Evolutionary conservation across 179 eudicot genomes (phyloP).

Genomic region (Monotropa hypopitys): DNA sequence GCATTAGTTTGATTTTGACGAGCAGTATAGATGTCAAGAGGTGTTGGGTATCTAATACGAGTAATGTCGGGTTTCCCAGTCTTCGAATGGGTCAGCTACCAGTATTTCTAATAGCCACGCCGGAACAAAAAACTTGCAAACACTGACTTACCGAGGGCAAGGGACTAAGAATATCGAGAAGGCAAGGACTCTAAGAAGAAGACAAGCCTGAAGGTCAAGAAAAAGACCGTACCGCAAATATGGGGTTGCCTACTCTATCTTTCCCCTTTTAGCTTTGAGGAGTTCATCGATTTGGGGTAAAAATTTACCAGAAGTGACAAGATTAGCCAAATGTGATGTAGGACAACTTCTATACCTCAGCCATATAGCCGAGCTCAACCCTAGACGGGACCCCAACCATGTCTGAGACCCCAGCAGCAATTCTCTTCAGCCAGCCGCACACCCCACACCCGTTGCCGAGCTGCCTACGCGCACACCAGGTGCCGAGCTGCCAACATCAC

Average conservation of each 20-base stretch:
- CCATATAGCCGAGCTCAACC: no score
- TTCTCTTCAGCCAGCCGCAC: no score
- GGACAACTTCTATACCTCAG: no score
- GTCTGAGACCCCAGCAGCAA: no score
- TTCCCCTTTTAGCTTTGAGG: neutral
- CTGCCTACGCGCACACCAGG: no score
- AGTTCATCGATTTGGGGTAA: neutral
- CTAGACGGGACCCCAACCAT: no score
- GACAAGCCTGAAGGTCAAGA: neutral
- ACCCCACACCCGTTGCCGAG: no score
- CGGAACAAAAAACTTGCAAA: neutral
- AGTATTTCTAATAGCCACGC: neutral
- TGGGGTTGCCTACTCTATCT: neutral
- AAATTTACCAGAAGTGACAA: neutral
- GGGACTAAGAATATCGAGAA: neutral
- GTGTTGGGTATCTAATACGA: neutral
- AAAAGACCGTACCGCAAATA: neutral
- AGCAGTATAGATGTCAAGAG: neutral
- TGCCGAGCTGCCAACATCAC: no score
- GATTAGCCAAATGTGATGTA: neutral
- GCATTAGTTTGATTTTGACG: neutral
- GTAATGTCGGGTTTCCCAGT: neutral
- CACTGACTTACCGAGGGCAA: neutral
- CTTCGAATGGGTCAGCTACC: neutral
- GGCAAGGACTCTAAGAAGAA: neutral